These are phyloP conservation scores for Diaporthe ampelina DNA, from an alignment of 2,329 filamentous ascomycete species.

Conservation along the genomic window DNA sequence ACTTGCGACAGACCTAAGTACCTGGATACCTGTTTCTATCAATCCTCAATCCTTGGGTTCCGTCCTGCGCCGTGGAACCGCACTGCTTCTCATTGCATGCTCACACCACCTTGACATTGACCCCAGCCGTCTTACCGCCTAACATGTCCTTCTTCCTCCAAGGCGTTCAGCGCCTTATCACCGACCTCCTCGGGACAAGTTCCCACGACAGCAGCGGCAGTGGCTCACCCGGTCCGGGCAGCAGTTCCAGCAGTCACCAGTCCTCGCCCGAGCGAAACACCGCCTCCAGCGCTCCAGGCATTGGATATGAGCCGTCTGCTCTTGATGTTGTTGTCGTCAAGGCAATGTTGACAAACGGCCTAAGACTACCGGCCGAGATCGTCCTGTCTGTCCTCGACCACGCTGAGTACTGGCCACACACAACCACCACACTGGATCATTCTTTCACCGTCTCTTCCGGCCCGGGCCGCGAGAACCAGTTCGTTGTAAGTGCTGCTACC, in stretches of 20 bases:
- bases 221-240: not conserved
- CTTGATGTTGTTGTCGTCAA: conserved; percentile 66
- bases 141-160: conserved; percentile 37
- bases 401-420: conserved; percentile 74
- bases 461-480: conserved; percentile 50
- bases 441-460: conserved; percentile 11
- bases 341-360: conserved; percentile 59
- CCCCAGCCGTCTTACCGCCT: not conserved
- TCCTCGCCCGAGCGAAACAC: not conserved
- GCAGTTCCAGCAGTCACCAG: not conserved
- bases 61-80: too few species aligned
- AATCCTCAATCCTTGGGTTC: too few species aligned
- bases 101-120: conserved; percentile 9
- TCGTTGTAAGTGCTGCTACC: conserved; percentile 54
- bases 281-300: not conserved
- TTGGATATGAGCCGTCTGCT: conserved; percentile 53
- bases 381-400: conserved; percentile 69
- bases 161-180: conserved; percentile 10
- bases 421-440: conserved; percentile 50
- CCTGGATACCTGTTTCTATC: too few species aligned
- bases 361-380: conserved; percentile 66
- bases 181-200: conserved; percentile 1
- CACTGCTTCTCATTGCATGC: not conserved
- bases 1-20: not conserved
- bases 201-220: not conserved